Conservation (phyloP, 2,329 filamentous ascomycete genomes). For the Elsinoe necatrix region DNA sequence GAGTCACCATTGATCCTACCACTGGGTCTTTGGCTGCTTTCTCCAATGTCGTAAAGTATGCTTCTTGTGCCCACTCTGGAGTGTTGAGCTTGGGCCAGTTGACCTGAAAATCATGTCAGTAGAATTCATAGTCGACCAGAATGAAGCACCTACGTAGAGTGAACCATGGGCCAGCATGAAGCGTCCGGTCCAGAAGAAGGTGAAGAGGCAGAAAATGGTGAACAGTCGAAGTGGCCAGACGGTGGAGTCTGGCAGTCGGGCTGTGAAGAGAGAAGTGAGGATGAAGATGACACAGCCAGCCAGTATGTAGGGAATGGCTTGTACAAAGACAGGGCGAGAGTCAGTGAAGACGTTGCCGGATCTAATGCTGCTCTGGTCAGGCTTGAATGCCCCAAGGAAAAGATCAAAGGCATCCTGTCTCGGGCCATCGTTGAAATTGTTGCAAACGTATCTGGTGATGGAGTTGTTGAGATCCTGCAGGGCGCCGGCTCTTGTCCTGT, state of each 20-base stretch:
- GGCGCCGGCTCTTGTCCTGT: constrained; percentile 75
- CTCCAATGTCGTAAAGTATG: constrained; percentile 75
- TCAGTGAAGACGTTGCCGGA: constrained; percentile 72
- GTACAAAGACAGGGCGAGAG: constrained; percentile 74
- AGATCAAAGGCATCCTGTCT: constrained; percentile 93
- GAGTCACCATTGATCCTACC: constrained; percentile 62
- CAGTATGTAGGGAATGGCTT: constrained; percentile 86
- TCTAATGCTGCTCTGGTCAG: constrained; percentile 61
- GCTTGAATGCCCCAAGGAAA: constrained; percentile 80
- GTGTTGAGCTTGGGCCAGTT: constrained; percentile 98
- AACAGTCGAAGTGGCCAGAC: constrained; percentile 78
- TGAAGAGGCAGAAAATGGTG: constrained; percentile 64
- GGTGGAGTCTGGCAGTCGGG: constrained; percentile 60
- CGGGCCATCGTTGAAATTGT: constrained; percentile 92
- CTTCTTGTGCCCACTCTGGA: constrained; percentile 74
- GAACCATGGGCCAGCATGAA: constrained; percentile 82
- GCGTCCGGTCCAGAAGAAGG: constrained; percentile 61
- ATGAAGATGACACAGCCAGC: constrained; percentile 80
- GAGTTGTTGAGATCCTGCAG: constrained; percentile 83
- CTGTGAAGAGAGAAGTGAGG: constrained; percentile 64
- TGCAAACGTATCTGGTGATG: constrained; percentile 77
- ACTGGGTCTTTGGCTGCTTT: constrained; percentile 76
- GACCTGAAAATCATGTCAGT: constrained; percentile 51
- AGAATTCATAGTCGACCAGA: not conserved
- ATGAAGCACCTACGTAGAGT: constrained; percentile 70